Evolutionary conservation across 177 flowering plant genomes (phyloP), one percentile per base, ranked within the genome.

Genomic region (Tripterygium wilfordii): DNA sequence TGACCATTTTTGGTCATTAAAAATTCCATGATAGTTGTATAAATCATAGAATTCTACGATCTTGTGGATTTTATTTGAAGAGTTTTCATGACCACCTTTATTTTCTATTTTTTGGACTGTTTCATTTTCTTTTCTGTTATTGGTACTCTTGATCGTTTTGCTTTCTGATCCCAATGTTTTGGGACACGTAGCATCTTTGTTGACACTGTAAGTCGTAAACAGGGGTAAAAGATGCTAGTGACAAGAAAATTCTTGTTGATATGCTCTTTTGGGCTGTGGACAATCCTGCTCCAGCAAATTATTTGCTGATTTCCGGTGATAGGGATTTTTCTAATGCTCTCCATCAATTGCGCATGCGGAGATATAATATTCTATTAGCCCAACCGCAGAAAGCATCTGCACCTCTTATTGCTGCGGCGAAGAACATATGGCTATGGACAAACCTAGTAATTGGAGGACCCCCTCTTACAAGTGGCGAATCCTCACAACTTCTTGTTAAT

Each of bases 191-290:
- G 19, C 20, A 13, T 42, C 8, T 17, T 48, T 8, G 4, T 14
- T 18, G 17, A 51, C 9, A 3, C 26, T 6, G 10, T 6, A 2
- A 12, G 13, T 10, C 35, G 21, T 56, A 38, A 30, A 19, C 64
- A 79, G 88, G 92, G 53, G 81, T 76, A 25, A 91, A 91, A 67
- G 98, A 91, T 83, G 94, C 90, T 0, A 83, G 95, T 48, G 95
- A 91, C 60, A 91, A 91, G 69, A 88, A 82, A 64, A 91, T 91
- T 61, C 66, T 92, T 13, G 96, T 92, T 18, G 96, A 88, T 42
- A 85, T 88, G 96, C 53, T 92, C 53, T 82, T 85, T 37, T 88
- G 94, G 94, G 98, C 95, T 0, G 87, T 86, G 15, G 98, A 92
- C 46, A 88, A 92, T 61, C 83, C 98, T 46, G 90, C 98, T 3